These are phyloP conservation scores for Calonectria pteridis DNA, from an alignment of 2,329 filamentous ascomycete species.

Conservation along the genomic window DNA sequence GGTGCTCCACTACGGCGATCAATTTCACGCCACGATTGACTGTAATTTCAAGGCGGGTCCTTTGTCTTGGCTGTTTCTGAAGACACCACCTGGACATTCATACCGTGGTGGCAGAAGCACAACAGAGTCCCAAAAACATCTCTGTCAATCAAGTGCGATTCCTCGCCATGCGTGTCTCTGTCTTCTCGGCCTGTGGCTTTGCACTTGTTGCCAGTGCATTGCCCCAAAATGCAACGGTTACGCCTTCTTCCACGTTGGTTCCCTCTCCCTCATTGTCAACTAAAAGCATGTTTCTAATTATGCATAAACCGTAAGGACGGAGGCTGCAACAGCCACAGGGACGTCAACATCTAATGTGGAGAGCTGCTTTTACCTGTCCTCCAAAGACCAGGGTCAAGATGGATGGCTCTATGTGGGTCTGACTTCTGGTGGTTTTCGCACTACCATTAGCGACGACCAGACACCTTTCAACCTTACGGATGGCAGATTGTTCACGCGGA, in stretches of 20 bases:
- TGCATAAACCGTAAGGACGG: not conserved
- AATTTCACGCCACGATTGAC: not conserved
- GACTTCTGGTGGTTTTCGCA: not conserved
- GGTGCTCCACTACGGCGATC: not conserved
- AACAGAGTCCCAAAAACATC: not conserved
- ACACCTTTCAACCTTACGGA: not conserved
- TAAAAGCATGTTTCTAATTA: not conserved
- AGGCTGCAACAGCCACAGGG: not conserved
- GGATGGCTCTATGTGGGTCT: not conserved
- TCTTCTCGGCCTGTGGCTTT: not conserved
- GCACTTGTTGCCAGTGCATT: not conserved
- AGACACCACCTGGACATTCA: no score
- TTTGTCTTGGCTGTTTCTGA: not conserved
- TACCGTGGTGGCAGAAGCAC: no score
- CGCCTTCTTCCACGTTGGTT: not conserved
- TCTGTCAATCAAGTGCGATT: not conserved
- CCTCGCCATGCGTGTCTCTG: not conserved
- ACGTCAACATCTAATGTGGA: not conserved
- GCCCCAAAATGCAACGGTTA: not conserved
- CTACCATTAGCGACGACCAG: not conserved
- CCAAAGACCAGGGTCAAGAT: not conserved
- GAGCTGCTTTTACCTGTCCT: not conserved
- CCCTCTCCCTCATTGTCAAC: not conserved
- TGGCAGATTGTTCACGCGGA: not conserved
- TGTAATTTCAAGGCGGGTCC: not conserved